Conservation (phyloP, 345 rosid genomes). For the Psidium friedrichsthalianum region DNA sequence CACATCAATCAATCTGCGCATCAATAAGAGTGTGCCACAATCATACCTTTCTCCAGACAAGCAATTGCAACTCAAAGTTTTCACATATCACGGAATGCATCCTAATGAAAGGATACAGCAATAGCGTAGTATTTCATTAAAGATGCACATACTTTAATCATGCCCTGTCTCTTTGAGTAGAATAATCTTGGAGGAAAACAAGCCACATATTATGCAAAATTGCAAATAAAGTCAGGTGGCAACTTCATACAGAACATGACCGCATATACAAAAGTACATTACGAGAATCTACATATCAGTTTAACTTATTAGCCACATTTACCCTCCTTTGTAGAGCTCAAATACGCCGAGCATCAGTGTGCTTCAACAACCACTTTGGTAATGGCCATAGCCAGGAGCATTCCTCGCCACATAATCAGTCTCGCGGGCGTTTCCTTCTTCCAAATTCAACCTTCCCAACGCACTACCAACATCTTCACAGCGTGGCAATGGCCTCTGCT, state of each 20-base stretch:
- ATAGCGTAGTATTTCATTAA: not conserved
- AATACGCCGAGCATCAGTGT: not conserved
- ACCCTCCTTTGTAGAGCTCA: not conserved
- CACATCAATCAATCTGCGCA: not conserved
- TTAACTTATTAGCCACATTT: not conserved
- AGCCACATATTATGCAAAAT: not conserved
- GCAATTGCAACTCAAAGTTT: not conserved
- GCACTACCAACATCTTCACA: not conserved
- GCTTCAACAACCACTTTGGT: not conserved
- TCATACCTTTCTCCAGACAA: not conserved
- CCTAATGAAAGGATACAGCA: not conserved
- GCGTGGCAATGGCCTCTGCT: not conserved
- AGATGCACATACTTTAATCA: not conserved
- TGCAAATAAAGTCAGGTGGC: not conserved
- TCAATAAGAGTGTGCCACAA: not conserved
- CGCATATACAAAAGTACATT: not conserved
- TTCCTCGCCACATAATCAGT: not conserved
- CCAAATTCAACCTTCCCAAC: slow-evolving; percentile 4
- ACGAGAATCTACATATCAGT: not conserved
- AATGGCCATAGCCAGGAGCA: not conserved
- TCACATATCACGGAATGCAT: not conserved
- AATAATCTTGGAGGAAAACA: not conserved
- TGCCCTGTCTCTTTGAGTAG: not conserved
- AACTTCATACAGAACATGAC: not conserved
- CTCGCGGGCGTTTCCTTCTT: not conserved